These are phyloP conservation scores for Hericium erinaceus DNA, from an alignment of 768 basidiomycete genomes.

Conservation along the genomic window DNA sequence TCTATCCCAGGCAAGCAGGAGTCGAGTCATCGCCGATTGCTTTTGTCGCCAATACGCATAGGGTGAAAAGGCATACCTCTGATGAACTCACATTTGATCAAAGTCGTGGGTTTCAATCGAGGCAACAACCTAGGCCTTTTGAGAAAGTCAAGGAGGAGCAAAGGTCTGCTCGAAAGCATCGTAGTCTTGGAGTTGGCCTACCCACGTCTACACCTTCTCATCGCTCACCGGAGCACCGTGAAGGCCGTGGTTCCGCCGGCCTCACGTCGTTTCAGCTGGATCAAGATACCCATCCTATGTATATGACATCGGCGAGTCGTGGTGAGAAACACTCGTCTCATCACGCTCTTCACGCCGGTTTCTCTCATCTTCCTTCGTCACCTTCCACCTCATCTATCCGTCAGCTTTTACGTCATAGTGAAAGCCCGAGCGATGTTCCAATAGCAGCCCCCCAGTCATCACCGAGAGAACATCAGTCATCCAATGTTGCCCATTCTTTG, in stretches of 20 bases:
- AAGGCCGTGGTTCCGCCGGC: conserved; percentile 22
- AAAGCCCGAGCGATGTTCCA: conserved; percentile 25
- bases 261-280: neutral
- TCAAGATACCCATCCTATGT: too few relatives aligned
- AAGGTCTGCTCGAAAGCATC: conserved; percentile 10
- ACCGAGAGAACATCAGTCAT: conserved; percentile 35
- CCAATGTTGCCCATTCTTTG: conserved; percentile 76
- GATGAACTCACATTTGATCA: conserved; percentile 25
- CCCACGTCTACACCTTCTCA: conserved; percentile 29
- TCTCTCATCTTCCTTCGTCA: conserved; percentile 85
- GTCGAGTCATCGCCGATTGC: conserved; percentile 10
- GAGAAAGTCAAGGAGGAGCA: conserved; percentile 32
- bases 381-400: conserved; percentile 87
- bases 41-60: conserved; percentile 12
- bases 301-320: conserved; percentile 40
- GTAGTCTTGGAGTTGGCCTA: conserved; percentile 13
- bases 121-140: conserved; percentile 10
- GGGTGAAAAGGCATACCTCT: conserved; percentile 22
- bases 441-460: conserved; percentile 29
- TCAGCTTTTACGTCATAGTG: conserved; percentile 60
- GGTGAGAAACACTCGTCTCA: conserved; percentile 41
- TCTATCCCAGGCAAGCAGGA: conserved; percentile 63
- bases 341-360: conserved; percentile 64
- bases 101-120: conserved; percentile 12
- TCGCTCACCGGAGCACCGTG: conserved; percentile 35